Evolutionary conservation across 306 rosid genomes (phyloP).

Genomic region (Fragaria nilgerrensis): DNA sequence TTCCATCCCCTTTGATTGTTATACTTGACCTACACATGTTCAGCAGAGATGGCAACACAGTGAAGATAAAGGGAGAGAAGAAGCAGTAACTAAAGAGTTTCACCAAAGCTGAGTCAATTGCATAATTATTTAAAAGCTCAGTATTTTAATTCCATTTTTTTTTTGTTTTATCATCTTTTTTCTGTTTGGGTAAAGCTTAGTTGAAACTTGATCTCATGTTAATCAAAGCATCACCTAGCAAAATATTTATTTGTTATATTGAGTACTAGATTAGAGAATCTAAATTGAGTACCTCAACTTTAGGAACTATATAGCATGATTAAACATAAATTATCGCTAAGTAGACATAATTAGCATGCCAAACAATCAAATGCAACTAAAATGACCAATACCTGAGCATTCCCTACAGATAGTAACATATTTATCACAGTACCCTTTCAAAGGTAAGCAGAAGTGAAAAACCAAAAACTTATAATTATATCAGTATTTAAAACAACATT

Average conservation of each 20-base stretch:
- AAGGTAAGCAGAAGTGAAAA: background rate
- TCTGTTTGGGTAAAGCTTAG: background rate
- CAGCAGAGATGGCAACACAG: background rate
- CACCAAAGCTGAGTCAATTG: background rate
- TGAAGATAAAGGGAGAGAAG: background rate
- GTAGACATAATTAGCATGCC: background rate
- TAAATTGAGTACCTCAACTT: background rate
- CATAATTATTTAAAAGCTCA: no score
- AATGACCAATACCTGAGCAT: background rate
- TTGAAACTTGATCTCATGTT: background rate
- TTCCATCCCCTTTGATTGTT: conserved; percentile 54
- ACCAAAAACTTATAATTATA: background rate
- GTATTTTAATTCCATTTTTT: background rate
- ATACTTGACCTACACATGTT: conserved; percentile 62
- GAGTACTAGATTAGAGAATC: background rate
- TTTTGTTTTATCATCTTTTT: background rate
- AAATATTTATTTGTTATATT: background rate
- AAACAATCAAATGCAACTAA: background rate
- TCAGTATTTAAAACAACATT: conserved; percentile 1
- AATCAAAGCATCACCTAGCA: background rate
- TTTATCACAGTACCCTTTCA: background rate
- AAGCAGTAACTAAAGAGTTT: background rate
- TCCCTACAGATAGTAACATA: background rate
- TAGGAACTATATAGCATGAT: background rate
- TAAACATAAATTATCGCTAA: background rate